phyloP scores from a whole-genome alignment of 2,329 filamentous ascomycete species.

The Phaeosphaeriaceae sp. region DNA sequence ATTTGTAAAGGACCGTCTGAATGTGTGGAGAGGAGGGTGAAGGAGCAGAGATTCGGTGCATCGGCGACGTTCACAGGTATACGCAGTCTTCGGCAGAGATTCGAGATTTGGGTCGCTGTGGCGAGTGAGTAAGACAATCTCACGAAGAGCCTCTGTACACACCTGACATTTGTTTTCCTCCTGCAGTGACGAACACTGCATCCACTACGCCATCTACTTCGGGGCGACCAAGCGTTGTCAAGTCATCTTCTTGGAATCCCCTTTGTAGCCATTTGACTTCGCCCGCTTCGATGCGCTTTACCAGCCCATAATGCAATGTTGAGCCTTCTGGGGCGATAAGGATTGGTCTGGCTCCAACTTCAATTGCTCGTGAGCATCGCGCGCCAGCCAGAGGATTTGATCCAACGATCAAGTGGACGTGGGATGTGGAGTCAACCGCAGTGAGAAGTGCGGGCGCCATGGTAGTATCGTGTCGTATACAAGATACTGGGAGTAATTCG shows the following conservation, averaged over 20 bases:
- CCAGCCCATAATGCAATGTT: constrained; percentile 66
- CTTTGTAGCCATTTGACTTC: constrained; percentile 71
- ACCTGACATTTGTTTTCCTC: constrained; percentile 59
- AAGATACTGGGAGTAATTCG: neutral
- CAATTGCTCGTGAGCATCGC: constrained; percentile 79
- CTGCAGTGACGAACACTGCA: constrained; percentile 84
- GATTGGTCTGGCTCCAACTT: constrained; percentile 81
- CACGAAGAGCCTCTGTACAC: constrained; percentile 10
- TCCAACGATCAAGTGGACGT: constrained; percentile 85
- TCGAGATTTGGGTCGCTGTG: constrained; percentile 71
- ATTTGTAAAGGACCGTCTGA: constrained; percentile 91
- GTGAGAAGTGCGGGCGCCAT: constrained; percentile 70
- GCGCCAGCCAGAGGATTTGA: constrained; percentile 86
- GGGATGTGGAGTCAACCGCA: constrained; percentile 71
- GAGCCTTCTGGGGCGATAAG: constrained; percentile 74
- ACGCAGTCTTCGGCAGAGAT: constrained; percentile 76
- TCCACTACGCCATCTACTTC: constrained; percentile 84
- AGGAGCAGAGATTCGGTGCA: constrained; percentile 83
- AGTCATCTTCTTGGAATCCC: constrained; percentile 72
- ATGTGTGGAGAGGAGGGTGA: constrained; percentile 87
- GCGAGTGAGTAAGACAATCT: constrained; percentile 14
- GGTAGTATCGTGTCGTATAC: constrained; percentile 1
- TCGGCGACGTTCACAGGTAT: constrained; percentile 96
- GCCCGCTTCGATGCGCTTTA: constrained; percentile 70
- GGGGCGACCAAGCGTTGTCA: constrained; percentile 77